These are phyloP conservation scores for Hypholoma sublateritium DNA, from an alignment of 768 basidiomycete genomes.

Conservation along the genomic window DNA sequence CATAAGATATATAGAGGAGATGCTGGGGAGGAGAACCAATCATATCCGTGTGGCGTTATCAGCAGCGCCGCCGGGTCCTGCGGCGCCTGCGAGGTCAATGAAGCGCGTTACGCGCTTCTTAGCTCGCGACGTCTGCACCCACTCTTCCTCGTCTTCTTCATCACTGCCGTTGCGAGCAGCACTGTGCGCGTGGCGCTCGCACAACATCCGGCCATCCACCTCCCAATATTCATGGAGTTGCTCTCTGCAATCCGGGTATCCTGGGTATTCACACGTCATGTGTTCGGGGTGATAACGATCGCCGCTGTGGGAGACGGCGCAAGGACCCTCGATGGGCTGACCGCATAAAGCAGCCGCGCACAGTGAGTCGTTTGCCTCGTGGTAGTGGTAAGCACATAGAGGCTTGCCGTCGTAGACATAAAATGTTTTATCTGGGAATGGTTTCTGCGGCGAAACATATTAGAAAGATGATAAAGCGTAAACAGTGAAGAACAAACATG, in stretches of 20 bases:
- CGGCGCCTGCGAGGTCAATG: conserved; percentile 62
- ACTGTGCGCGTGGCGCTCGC: conserved; percentile 71
- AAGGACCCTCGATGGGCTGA: conserved; percentile 91
- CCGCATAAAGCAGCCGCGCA: conserved; percentile 80
- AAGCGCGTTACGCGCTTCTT: conserved; percentile 80
- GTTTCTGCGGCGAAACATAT: conserved; percentile 49
- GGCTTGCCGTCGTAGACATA: conserved; percentile 92
- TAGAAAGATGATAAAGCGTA: conserved; percentile 2
- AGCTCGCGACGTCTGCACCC: conserved; percentile 48
- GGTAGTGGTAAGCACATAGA: conserved; percentile 90
- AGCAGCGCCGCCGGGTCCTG: conserved; percentile 11
- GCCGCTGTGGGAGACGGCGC: conserved; percentile 81
- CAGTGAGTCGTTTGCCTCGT: conserved; percentile 86
- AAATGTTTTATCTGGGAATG: conserved; percentile 90
- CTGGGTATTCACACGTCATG: conserved; percentile 75
- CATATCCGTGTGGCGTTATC: not conserved
- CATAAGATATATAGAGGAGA: not conserved
- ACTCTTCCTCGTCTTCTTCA: conserved; percentile 27
- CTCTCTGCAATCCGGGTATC: conserved; percentile 47
- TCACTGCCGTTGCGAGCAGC: conserved; percentile 19
- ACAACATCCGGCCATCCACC: conserved; percentile 80
- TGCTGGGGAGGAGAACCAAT: not conserved
- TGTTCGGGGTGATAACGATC: conserved; percentile 88
- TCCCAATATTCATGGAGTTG: conserved; percentile 86
- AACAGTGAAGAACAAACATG: conserved; percentile 47